Conservation (phyloP, 129 eudicot genomes). For the Kitagawia praeruptora region DNA sequence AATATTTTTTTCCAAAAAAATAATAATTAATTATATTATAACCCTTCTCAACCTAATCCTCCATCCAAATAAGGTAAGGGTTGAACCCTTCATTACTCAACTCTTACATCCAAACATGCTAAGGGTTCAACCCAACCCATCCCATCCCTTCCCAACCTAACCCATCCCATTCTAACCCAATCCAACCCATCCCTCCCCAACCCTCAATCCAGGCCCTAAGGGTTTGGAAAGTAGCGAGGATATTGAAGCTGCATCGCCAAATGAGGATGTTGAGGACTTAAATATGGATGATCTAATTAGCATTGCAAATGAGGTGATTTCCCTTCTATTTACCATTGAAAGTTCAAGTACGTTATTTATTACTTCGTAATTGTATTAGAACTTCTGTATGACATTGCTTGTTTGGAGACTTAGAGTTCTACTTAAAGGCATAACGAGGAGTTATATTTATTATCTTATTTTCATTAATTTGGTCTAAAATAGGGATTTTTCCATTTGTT, state of each 20-base stretch:
- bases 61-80: too few species aligned
- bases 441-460: neutral
- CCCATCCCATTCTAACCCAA: too few species aligned
- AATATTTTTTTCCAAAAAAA: too few species aligned
- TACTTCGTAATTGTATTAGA: neutral
- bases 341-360: neutral
- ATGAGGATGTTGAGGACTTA: slow-evolving; percentile 40
- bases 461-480: neutral
- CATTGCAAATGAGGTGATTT: slow-evolving; percentile 59
- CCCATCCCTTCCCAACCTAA: too few species aligned
- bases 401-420: neutral
- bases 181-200: too few species aligned
- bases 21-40: too few species aligned
- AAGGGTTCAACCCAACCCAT: too few species aligned
- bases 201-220: too few species aligned
- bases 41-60: too few species aligned
- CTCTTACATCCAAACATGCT: too few species aligned
- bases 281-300: slow-evolving; percentile 62
- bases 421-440: neutral
- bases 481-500: neutral
- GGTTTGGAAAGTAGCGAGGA: slow-evolving; percentile 13
- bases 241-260: slow-evolving; percentile 18
- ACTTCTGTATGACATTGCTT: neutral
- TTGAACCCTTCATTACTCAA: too few species aligned
- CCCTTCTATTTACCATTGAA: neutral